Evolutionary conservation across 2,329 filamentous ascomycete species (phyloP).

Genomic region (Pyrenophora tritici-repentis): DNA sequence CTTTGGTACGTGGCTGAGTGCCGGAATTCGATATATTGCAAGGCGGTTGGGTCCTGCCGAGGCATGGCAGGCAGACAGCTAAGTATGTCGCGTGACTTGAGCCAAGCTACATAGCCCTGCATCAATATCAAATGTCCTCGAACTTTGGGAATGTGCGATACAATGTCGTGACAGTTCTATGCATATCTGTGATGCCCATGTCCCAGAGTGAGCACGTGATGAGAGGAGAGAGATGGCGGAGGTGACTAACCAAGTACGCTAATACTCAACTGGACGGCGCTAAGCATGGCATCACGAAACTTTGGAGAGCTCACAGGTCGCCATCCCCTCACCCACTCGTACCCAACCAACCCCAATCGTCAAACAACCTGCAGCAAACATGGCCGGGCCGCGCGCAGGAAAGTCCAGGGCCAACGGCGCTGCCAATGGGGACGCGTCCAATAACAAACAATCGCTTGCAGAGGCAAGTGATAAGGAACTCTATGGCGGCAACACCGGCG

Average conservation of each 20-base stretch:
- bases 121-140: no score
- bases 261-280: constrained; percentile 12
- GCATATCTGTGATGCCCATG: no score
- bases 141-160: no score
- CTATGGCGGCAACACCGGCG: constrained; percentile 73
- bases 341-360: constrained; percentile 14
- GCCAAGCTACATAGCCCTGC: not conserved
- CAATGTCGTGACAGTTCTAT: no score
- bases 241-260: constrained; percentile 13
- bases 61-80: not conserved
- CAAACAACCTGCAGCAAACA: constrained; percentile 36
- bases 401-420: constrained; percentile 82
- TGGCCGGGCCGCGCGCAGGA: constrained; percentile 43
- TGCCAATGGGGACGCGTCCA: constrained; percentile 77
- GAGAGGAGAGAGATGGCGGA: not conserved
- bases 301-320: constrained; percentile 16
- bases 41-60: constrained; percentile 3
- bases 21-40: constrained; percentile 6
- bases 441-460: constrained; percentile 88
- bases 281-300: constrained; percentile 18
- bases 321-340: constrained; percentile 17
- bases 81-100: not conserved
- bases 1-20: constrained; percentile 9
- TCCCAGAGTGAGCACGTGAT: not conserved
- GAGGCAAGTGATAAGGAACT: constrained; percentile 87